Base-by-base conservation (phyloP, 2,329 filamentous ascomycete species). In the Fusarium sp. region DNA sequence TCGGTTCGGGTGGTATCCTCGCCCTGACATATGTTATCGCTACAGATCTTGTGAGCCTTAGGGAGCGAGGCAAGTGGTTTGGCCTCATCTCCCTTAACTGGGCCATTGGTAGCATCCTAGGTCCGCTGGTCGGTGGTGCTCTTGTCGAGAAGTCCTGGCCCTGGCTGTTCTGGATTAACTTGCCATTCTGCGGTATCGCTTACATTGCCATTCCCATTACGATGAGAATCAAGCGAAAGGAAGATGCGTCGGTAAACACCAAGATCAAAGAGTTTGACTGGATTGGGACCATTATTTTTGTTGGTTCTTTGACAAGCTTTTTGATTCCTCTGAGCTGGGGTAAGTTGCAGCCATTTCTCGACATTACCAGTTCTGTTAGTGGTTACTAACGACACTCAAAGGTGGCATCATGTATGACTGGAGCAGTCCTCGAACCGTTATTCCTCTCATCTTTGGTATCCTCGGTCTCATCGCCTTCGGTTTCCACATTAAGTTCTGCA, bases 131-230 rank as follows among this genome's bases (percentile, higher is more conserved):
- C 36, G 85, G 88, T 7, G 87, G 86, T 18, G 86, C 82, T 3
- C 86, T 89, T 61, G 81, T 85, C 5, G 80, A 87, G 58, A 79
- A 83, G 43, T 78, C 78, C 1, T 89, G 88, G 89, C 78, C 85
- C 10, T 91, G 88, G 88, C 85, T 91, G 49, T 90, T 91, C 73
- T 92, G 83, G 83, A 82, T 90, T 69, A 91, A 91, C 68, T 77
- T 90, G 3, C 87, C 88, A 3, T 85, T 90, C 71, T 72, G 71
- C n/a, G 71, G 34, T 9, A 31, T 74, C 7, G 69, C 63, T 4
- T 73, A 66, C 17, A 34, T 73, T 11, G 61, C 60, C 1, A 69
- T 73, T 6, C 71, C 69, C 2, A 24, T 73, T 9, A 73, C 71
- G 15, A 66, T 73, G 45, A 39, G 48, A 11, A 70, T 73, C 13